phyloP scores from a whole-genome alignment of 441 rosid species.

The Pelargonium exstipulatum region DNA sequence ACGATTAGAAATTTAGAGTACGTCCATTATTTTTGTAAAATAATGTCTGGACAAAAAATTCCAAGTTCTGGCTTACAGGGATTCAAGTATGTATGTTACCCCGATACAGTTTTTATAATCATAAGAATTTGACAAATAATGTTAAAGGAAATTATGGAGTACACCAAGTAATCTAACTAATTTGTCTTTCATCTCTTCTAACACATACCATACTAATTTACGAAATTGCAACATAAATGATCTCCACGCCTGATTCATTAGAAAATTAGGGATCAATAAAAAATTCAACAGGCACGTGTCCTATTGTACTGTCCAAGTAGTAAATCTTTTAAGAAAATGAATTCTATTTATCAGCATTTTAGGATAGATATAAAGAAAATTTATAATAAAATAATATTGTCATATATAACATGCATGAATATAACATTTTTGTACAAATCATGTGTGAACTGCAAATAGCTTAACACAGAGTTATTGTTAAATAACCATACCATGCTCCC shows the following conservation, averaged over 20 bases:
- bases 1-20: neutral
- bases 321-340: neutral
- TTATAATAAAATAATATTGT: too few relatives aligned
- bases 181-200: neutral
- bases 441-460: neutral
- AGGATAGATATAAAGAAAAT: neutral
- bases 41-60: neutral
- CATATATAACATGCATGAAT: neutral
- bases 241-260: neutral
- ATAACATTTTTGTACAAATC: neutral
- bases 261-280: neutral
- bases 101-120: neutral
- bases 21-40: neutral
- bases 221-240: neutral
- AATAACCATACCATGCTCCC: conserved; percentile 87
- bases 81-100: neutral
- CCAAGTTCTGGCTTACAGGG: neutral
- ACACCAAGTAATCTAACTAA: neutral
- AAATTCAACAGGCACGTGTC: neutral
- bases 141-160: neutral
- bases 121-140: neutral
- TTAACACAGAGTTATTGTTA: neutral
- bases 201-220: neutral
- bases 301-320: neutral
- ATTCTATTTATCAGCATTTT: too few relatives aligned